Evolutionary conservation across 2,329 filamentous ascomycete species (phyloP).

Genomic region (Paracamarosporium sp.): DNA sequence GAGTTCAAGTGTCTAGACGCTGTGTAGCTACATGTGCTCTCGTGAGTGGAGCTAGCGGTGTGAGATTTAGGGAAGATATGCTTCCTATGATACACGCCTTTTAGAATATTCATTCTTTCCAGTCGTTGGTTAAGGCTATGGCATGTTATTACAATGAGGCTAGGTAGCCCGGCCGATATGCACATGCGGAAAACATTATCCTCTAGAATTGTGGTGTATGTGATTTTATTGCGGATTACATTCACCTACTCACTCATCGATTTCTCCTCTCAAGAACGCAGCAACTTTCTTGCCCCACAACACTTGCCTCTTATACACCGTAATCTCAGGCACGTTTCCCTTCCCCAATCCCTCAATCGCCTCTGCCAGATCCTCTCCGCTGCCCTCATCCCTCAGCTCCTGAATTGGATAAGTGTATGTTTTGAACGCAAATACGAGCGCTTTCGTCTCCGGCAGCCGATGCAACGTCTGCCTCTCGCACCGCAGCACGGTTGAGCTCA

Average conservation of each 20-base stretch:
- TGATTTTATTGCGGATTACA: background rate
- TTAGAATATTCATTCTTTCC: too few species aligned
- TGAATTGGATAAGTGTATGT: slow-evolving; percentile 66
- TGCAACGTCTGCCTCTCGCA: slow-evolving; percentile 69
- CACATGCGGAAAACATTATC: background rate
- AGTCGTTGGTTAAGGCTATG: background rate
- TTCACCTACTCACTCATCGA: slow-evolving; percentile 11
- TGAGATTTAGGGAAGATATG: too few species aligned
- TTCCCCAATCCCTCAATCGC: slow-evolving; percentile 66
- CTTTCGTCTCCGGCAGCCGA: slow-evolving; percentile 60
- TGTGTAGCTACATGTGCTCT: too few species aligned
- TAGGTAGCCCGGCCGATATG: background rate
- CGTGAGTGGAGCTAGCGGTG: too few species aligned
- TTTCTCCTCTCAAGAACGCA: slow-evolving; percentile 52
- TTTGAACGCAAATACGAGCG: slow-evolving; percentile 67
- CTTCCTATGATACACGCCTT: too few species aligned
- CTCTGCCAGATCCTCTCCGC: slow-evolving; percentile 58
- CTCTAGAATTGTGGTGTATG: background rate
- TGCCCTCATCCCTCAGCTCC: slow-evolving; percentile 64
- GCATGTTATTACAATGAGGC: background rate
- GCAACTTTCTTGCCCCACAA: slow-evolving; percentile 65
- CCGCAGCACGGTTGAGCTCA: slow-evolving; percentile 57
- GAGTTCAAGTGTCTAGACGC: too few species aligned
- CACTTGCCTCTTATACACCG: slow-evolving; percentile 64
- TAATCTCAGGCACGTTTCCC: slow-evolving; percentile 65